Percentiles rank a stretch among this genome's conserved stretches.
Conservation (phyloP, 106 monocot genomes). For the Amphibolis antarctica region DNA sequence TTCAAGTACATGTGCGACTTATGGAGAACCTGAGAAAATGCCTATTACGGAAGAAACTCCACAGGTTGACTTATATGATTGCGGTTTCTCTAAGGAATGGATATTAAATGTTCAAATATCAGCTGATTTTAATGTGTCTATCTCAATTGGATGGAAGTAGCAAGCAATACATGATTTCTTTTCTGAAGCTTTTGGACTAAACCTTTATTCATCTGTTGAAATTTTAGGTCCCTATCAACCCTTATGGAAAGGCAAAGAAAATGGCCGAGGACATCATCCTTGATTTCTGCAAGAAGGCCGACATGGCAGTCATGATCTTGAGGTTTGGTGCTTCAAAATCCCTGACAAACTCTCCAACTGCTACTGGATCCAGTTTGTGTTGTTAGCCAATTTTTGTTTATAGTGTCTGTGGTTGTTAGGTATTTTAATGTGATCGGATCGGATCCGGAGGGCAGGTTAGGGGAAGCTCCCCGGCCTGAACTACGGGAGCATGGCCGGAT, state of each 20-base stretch:
- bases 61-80: slow-evolving; percentile 6
- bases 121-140: too few species aligned
- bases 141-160: neutral
- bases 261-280: slow-evolving; percentile 31
- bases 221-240: slow-evolving; percentile 20
- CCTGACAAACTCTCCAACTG: neutral
- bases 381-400: neutral
- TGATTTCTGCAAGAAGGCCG: slow-evolving; percentile 17
- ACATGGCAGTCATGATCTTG: slow-evolving; percentile 30
- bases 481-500: slow-evolving; percentile 28
- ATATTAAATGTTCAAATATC: too few species aligned
- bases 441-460: slow-evolving; percentile 22
- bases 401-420: slow-evolving; percentile 4
- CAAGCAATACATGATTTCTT: neutral
- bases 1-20: slow-evolving; percentile 30
- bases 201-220: neutral
- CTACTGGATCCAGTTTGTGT: neutral
- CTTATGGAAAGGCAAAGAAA: slow-evolving; percentile 30
- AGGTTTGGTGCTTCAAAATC: slow-evolving; percentile 7
- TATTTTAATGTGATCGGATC: slow-evolving; percentile 35
- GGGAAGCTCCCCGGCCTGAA: slow-evolving; percentile 24
- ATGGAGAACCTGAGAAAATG: slow-evolving; percentile 29
- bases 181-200: neutral
- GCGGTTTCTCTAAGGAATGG: neutral
- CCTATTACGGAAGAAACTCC: slow-evolving; percentile 30